phyloP scores from a whole-genome alignment of 2,329 filamentous ascomycete species.

The Epichloe typhina region DNA sequence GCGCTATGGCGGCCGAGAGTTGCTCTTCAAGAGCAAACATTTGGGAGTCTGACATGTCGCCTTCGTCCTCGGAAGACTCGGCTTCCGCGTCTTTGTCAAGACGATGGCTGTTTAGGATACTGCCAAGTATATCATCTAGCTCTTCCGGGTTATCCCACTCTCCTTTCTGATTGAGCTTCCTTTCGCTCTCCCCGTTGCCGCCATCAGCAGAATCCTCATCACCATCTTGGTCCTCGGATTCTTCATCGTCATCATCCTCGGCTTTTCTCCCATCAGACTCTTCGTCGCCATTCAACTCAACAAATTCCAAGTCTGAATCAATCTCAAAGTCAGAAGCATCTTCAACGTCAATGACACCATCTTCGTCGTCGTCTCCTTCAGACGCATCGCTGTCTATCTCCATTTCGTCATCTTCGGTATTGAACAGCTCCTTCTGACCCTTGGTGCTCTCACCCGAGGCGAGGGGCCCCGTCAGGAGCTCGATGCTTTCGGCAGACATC shows the following conservation, averaged over 20 bases:
- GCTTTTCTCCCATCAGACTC: slow-evolving; percentile 16
- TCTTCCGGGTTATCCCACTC: slow-evolving; percentile 32
- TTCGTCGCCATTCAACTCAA: slow-evolving; percentile 31
- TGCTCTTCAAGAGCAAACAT: slow-evolving; percentile 84
- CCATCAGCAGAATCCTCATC: slow-evolving; percentile 24
- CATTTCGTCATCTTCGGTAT: slow-evolving; percentile 48
- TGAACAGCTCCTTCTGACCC: slow-evolving; percentile 79
- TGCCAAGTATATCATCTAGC: slow-evolving; percentile 62
- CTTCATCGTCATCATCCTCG: slow-evolving; percentile 17
- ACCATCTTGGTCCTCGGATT: neutral
- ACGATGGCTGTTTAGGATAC: slow-evolving; percentile 60
- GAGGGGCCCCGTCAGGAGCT: slow-evolving; percentile 54
- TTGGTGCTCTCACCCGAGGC: slow-evolving; percentile 66
- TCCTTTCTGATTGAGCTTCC: slow-evolving; percentile 25
- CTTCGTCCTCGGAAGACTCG: slow-evolving; percentile 47
- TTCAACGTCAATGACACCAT: slow-evolving; percentile 11
- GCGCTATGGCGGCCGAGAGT: slow-evolving; percentile 73
- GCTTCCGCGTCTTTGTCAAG: slow-evolving; percentile 46
- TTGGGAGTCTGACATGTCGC: slow-evolving; percentile 88
- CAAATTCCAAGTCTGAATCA: slow-evolving; percentile 36
- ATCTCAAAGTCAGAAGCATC: slow-evolving; percentile 9
- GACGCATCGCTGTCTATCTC: slow-evolving; percentile 32
- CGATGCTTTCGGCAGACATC: slow-evolving; percentile 60
- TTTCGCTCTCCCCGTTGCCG: slow-evolving; percentile 26
- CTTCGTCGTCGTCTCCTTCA: slow-evolving; percentile 28